Conservation (phyloP, 2,329 filamentous ascomycete genomes). For the Daldinia sp. region DNA sequence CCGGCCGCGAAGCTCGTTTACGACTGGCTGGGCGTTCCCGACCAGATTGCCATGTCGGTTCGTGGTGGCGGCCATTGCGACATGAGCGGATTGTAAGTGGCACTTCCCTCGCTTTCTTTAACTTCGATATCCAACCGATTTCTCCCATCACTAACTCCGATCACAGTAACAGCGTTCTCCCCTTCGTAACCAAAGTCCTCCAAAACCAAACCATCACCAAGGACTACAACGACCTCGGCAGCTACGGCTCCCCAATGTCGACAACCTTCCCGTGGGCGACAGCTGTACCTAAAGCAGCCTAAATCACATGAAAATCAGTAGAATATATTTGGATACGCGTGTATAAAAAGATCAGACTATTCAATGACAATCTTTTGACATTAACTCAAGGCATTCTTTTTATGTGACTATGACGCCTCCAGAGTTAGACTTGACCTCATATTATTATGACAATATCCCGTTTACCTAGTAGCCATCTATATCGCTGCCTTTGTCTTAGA, state of each 20-base stretch:
- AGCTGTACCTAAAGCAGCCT: constrained; percentile 51
- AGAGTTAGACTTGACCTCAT: not conserved
- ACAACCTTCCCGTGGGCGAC: constrained; percentile 61
- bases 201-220: constrained; percentile 60
- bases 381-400: constrained; percentile 16
- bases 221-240: constrained; percentile 59
- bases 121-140: not conserved
- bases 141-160: constrained; percentile 32
- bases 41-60: constrained; percentile 63
- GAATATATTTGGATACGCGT: constrained; percentile 3
- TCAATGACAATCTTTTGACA: constrained; percentile 11
- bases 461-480: constrained; percentile 23
- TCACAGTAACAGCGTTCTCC: constrained; percentile 58
- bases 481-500: constrained; percentile 10
- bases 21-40: constrained; percentile 64
- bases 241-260: constrained; percentile 59
- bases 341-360: constrained; percentile 13
- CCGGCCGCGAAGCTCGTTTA: constrained; percentile 66
- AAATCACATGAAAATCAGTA: not conserved
- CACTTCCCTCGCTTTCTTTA: not conserved
- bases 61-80: constrained; percentile 62
- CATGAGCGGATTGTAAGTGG: constrained; percentile 60
- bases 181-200: constrained; percentile 62
- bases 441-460: not conserved
- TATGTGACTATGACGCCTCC: constrained; percentile 14